Percentiles rank a stretch among this genome's conserved stretches.
Conservation (phyloP, 257 asterid genomes). For the Solanum ossicruentum region DNA sequence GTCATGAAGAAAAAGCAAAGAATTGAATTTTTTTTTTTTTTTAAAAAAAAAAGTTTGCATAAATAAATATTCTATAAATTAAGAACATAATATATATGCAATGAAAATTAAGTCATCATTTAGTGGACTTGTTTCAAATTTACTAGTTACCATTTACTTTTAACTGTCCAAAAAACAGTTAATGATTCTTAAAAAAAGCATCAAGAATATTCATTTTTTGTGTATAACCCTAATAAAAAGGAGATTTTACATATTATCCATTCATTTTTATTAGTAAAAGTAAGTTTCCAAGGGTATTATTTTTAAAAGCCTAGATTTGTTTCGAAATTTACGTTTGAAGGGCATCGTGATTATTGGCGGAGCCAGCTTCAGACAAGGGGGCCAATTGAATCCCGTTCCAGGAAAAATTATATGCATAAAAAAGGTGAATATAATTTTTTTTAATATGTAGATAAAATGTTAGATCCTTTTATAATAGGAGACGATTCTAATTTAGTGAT, state of each 20-base stretch:
- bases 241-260: not conserved
- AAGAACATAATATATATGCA: not conserved
- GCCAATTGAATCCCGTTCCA: not conserved
- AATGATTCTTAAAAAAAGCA: not conserved
- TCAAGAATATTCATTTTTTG: not conserved
- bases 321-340: not conserved
- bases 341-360: not conserved
- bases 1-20: constrained; percentile 9
- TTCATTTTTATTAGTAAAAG: not conserved
- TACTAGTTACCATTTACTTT: constrained; percentile 20
- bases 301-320: not conserved
- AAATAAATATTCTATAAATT: not conserved
- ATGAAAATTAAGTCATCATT: not conserved
- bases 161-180: constrained; percentile 14
- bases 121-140: constrained; percentile 20
- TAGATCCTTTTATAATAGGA: not conserved
- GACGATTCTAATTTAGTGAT: not conserved
- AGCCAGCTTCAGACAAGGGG: not conserved
- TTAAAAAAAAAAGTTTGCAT: not conserved
- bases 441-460: not conserved
- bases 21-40: not conserved
- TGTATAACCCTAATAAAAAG: not conserved
- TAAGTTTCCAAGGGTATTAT: not conserved
- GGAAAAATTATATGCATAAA: not conserved
- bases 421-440: not conserved